Evolutionary conservation across 2,329 filamentous ascomycete species (phyloP).

Genomic region (Alternaria metachromatica): DNA sequence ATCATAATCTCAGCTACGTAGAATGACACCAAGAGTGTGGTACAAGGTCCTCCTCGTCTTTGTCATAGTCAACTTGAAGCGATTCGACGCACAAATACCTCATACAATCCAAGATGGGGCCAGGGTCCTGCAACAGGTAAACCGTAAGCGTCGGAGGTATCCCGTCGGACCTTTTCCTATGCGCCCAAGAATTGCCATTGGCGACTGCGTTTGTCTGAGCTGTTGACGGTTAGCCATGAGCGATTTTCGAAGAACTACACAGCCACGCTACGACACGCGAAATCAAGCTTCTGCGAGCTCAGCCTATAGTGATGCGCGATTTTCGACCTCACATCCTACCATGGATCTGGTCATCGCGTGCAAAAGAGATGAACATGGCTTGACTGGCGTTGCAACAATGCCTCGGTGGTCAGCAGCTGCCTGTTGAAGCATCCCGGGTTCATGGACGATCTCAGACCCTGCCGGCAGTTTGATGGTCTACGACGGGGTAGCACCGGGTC

Average conservation of each 20-base stretch:
- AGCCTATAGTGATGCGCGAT: slow-evolving; percentile 9
- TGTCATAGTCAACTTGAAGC: slow-evolving; percentile 10
- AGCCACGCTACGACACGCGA: slow-evolving; percentile 20
- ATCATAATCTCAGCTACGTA: not conserved
- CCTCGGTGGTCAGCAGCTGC: not conserved
- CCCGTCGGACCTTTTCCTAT: slow-evolving; percentile 6
- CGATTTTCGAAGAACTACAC: slow-evolving; percentile 28
- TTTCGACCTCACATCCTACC: not conserved
- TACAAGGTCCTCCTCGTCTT: slow-evolving; percentile 12
- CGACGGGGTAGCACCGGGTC: not conserved
- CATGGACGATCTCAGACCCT: not conserved
- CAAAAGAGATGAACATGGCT: not conserved
- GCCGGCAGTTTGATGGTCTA: not conserved
- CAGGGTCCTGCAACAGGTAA: slow-evolving; percentile 15
- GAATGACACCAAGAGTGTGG: slow-evolving; percentile 6
- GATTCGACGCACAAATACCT: slow-evolving; percentile 37
- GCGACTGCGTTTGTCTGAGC: slow-evolving; percentile 18
- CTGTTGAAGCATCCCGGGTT: slow-evolving; percentile 3
- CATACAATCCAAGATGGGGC: slow-evolving; percentile 15
- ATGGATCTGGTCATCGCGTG: not conserved
- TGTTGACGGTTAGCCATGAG: slow-evolving; percentile 35
- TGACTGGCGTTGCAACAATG: not conserved
- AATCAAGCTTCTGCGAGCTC: slow-evolving; percentile 5
- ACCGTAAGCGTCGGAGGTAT: slow-evolving; percentile 15
- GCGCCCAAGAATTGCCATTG: slow-evolving; percentile 18